Evolutionary conservation across 306 rosid genomes (phyloP).

Genomic region (Arachis hypogaea): DNA sequence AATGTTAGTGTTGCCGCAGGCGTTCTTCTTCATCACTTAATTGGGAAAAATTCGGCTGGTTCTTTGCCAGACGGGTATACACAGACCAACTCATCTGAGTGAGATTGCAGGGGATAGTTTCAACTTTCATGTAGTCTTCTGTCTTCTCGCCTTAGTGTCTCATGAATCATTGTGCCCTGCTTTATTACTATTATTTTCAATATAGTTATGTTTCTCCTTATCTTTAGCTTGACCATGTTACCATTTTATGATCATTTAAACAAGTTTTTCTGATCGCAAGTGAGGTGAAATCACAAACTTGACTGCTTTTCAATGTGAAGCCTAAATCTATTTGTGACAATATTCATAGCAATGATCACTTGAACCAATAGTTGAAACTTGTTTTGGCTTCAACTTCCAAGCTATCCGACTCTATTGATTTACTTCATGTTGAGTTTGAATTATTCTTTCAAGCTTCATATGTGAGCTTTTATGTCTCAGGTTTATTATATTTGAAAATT

Average conservation of each 20-base stretch:
- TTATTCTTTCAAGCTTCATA: conserved; percentile 6
- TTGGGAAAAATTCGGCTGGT: conserved; percentile 52
- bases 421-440: conserved; percentile 9
- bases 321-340: neutral
- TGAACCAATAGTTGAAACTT: neutral
- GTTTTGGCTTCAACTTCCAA: conserved; percentile 20
- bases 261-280: neutral
- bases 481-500: conserved; percentile 4
- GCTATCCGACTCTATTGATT: conserved; percentile 17
- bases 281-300: conserved; percentile 33
- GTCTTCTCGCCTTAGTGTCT: conserved; percentile 15
- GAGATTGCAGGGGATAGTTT: conserved; percentile 34
- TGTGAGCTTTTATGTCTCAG: conserved; percentile 8
- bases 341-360: conserved; percentile 25
- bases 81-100: conserved; percentile 40
- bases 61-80: conserved; percentile 30
- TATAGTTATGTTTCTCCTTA: conserved; percentile 16
- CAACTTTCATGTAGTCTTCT: conserved; percentile 14
- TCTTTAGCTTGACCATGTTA: conserved; percentile 16
- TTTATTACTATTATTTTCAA: conserved; percentile 19
- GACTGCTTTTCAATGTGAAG: conserved; percentile 16
- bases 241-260: conserved; percentile 5
- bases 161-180: conserved; percentile 20
- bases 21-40: conserved; percentile 90
- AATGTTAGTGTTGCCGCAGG: conserved; percentile 98